A percentile compares a stretch with the other conserved stretches of the same genome.
phyloP scores from a whole-genome alignment of 345 rosid genomes.

The Brassica rapa region DNA sequence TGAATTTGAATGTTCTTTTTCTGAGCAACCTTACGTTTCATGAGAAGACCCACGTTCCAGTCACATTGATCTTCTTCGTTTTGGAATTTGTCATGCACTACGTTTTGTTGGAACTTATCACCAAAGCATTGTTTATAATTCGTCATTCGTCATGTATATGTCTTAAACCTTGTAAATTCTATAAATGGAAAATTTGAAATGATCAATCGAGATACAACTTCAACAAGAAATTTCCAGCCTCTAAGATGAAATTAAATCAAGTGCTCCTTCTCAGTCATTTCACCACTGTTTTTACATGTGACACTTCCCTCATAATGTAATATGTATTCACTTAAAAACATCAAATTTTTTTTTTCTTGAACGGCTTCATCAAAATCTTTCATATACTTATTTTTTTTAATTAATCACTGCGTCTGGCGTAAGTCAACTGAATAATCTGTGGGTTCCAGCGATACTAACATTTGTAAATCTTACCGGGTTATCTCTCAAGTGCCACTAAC shows the following conservation, averaged over 20 bases:
- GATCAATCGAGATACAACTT: not conserved
- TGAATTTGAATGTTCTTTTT: constrained; percentile 16
- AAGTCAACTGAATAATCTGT: too few species aligned
- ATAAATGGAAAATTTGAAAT: not conserved
- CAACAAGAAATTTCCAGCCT: not conserved
- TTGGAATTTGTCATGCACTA: constrained; percentile 20
- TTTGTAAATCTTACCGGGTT: too few species aligned
- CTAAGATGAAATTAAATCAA: not conserved
- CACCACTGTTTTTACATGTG: too few species aligned
- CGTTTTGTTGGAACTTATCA: constrained; percentile 23
- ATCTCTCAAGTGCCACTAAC: too few species aligned
- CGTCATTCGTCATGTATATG: not conserved
- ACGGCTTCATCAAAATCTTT: too few species aligned
- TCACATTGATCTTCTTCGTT: constrained; percentile 24
- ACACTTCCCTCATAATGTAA: too few species aligned
- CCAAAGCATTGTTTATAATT: not conserved
- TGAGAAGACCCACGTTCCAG: constrained; percentile 38
- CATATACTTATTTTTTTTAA: too few species aligned
- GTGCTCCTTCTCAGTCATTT: too few species aligned
- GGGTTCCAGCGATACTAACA: too few species aligned
- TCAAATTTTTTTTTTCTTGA: too few species aligned
- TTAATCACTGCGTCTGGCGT: too few species aligned
- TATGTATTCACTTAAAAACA: too few species aligned
- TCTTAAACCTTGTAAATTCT: not conserved
- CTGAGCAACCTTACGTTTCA: constrained; percentile 24